Conservation (phyloP, 2,329 filamentous ascomycete genomes). For the Fusarium transvaalense region DNA sequence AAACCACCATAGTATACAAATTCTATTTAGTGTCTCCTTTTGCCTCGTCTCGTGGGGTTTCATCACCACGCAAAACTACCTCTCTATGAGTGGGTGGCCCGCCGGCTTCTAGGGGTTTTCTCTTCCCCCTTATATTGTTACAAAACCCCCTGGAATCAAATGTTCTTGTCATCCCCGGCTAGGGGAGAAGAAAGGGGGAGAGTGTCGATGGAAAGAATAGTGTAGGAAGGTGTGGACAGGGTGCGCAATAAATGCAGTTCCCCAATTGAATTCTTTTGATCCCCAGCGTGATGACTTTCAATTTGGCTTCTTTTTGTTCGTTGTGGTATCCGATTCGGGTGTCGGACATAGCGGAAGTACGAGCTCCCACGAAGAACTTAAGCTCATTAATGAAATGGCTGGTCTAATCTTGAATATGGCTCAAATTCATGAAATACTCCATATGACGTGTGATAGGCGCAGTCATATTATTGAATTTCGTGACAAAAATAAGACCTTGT, state of each 20-base stretch:
- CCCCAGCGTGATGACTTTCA: conserved; percentile 19
- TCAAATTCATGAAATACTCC: not conserved
- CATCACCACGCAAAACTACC: conserved; percentile 21
- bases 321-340: not conserved
- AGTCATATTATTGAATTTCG: not conserved
- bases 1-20: conserved; percentile 58
- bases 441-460: not conserved
- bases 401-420: not conserved
- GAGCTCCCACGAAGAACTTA: not conserved
- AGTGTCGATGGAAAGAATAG: conserved; percentile 50
- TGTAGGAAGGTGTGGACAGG: conserved; percentile 50
- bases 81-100: conserved; percentile 15
- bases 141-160: conserved; percentile 28
- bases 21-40: conserved; percentile 47
- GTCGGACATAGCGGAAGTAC: conserved; percentile 17
- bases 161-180: conserved; percentile 34
- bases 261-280: conserved; percentile 29
- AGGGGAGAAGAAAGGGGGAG: conserved; percentile 33
- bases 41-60: conserved; percentile 35
- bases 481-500: not conserved
- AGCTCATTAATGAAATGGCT: not conserved
- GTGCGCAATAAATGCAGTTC: conserved; percentile 49
- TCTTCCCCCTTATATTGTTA: conserved; percentile 33
- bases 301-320: not conserved
- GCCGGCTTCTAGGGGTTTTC: conserved; percentile 33